Percentiles rank a stretch among this genome's conserved stretches.
Conservation (phyloP, 352 stramenopile species). For the Phytophthora nicotianae region DNA sequence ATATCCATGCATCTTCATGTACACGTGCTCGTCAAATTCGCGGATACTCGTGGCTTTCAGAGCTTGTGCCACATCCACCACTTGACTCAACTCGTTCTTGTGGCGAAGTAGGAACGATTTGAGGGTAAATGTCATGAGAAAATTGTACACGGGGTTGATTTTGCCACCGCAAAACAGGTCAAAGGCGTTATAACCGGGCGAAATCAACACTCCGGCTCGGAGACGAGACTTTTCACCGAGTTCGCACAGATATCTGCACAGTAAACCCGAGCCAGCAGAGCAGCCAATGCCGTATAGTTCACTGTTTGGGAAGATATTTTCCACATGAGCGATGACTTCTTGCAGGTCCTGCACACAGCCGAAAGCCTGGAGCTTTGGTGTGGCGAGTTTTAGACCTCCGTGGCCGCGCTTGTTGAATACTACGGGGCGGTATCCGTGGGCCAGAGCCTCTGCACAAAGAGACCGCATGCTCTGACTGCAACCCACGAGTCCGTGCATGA, state of each 20-base stretch:
- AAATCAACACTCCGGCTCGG: conserved; percentile 68
- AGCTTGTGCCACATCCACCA: conserved; percentile 55
- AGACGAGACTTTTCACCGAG: conserved; percentile 56
- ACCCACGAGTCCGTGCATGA: conserved; percentile 75
- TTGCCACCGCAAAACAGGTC: conserved; percentile 73
- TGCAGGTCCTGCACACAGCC: conserved; percentile 67
- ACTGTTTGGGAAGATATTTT: conserved; percentile 49
- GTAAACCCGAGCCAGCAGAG: conserved; percentile 69
- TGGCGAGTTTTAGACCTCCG: conserved; percentile 61
- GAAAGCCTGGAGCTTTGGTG: conserved; percentile 73
- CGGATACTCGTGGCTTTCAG: conserved; percentile 58
- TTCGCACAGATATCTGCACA: conserved; percentile 80
- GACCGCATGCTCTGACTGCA: conserved; percentile 68
- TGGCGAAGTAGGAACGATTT: conserved; percentile 71
- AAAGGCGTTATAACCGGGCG: conserved; percentile 75
- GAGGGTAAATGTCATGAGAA: conserved; percentile 77
- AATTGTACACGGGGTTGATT: conserved; percentile 78
- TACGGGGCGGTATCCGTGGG: conserved; percentile 71
- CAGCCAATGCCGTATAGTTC: conserved; percentile 73
- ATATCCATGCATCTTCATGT: conserved; percentile 84
- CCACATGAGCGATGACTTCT: conserved; percentile 57
- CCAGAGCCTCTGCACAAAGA: conserved; percentile 65
- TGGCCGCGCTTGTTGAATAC: conserved; percentile 89
- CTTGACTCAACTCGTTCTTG: conserved; percentile 39
- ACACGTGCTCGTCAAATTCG: conserved; percentile 81